Percentiles rank a stretch among this genome's conserved stretches.
phyloP scores from a whole-genome alignment of 352 stramenopile genomes.

The Lagenidium sp. region DNA sequence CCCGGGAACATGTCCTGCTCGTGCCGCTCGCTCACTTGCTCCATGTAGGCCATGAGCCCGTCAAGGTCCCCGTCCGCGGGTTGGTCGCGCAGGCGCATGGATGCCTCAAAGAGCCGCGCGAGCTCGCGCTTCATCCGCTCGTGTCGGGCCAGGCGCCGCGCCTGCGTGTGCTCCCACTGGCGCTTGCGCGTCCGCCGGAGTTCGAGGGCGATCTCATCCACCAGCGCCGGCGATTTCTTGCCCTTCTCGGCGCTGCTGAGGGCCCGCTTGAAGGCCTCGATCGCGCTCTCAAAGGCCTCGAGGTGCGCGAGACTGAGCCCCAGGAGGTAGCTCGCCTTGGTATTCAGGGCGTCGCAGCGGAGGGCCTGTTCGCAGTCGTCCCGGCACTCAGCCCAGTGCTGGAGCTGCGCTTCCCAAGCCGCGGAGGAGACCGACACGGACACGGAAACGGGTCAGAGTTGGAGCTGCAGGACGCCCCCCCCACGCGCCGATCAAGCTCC shows the following conservation, averaged over 20 bases:
- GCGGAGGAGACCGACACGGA: too few species aligned
- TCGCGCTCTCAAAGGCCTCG: slow-evolving; percentile 30
- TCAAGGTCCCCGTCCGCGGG: slow-evolving; percentile 20
- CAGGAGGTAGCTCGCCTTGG: slow-evolving; percentile 70
- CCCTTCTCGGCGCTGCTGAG: slow-evolving; percentile 42
- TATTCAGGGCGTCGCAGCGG: slow-evolving; percentile 46
- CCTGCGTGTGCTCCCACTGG: slow-evolving; percentile 46
- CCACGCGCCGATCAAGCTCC: too few species aligned
- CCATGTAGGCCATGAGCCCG: slow-evolving; percentile 49
- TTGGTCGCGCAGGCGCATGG: not conserved
- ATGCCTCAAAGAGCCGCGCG: slow-evolving; percentile 11
- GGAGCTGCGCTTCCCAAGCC: slow-evolving; percentile 37
- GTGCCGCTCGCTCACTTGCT: slow-evolving; percentile 33
- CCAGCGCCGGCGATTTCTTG: slow-evolving; percentile 42
- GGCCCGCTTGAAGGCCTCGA: slow-evolving; percentile 43
- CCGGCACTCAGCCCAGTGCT: slow-evolving; percentile 48
- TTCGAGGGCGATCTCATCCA: slow-evolving; percentile 46
- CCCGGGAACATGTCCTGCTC: slow-evolving; percentile 39
- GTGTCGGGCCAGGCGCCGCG: slow-evolving; percentile 26
- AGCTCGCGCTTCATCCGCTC: slow-evolving; percentile 31
- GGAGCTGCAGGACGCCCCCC: too few species aligned
- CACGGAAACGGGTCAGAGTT: too few species aligned
- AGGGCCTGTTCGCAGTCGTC: slow-evolving; percentile 57
- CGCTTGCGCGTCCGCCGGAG: slow-evolving; percentile 53
- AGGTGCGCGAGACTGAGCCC: slow-evolving; percentile 50